Conservation (phyloP, 108 stramenopile species). For the Conticribra guillardii region DNA sequence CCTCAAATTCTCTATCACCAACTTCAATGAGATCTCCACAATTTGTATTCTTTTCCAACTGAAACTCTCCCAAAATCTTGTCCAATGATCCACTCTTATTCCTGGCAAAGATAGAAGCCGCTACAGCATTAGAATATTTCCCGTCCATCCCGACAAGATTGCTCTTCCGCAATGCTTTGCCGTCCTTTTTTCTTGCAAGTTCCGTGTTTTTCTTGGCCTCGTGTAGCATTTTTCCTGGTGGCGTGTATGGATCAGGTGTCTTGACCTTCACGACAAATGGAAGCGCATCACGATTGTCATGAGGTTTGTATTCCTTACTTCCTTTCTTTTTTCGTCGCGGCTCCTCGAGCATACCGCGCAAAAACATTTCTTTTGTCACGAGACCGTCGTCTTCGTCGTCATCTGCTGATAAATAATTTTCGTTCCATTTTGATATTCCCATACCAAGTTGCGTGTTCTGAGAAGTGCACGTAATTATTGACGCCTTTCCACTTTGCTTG, state of each 20-base stretch:
- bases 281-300: slow-evolving; percentile 81
- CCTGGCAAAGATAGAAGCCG: slow-evolving; percentile 45
- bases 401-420: slow-evolving; percentile 30
- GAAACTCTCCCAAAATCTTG: slow-evolving; percentile 72
- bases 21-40: slow-evolving; percentile 75
- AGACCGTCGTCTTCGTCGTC: slow-evolving; percentile 45
- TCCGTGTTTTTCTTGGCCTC: slow-evolving; percentile 54
- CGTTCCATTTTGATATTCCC: slow-evolving; percentile 52
- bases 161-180: slow-evolving; percentile 5
- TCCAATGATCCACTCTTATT: slow-evolving; percentile 30
- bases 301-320: slow-evolving; percentile 51
- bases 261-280: slow-evolving; percentile 68
- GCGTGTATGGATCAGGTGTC: slow-evolving; percentile 85
- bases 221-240: slow-evolving; percentile 43
- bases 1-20: slow-evolving; percentile 64
- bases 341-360: slow-evolving; percentile 50
- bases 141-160: slow-evolving; percentile 39
- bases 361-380: slow-evolving; percentile 59
- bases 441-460: slow-evolving; percentile 15
- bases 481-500: too few species aligned
- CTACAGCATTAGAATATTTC: slow-evolving; percentile 36
- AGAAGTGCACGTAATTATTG: too few species aligned
- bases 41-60: slow-evolving; percentile 77
- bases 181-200: slow-evolving; percentile 25
- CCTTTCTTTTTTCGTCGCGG: slow-evolving; percentile 44